These are phyloP conservation scores for Carex pumila DNA, from an alignment of 176 grass and related monocot genomes.

Conservation along the genomic window DNA sequence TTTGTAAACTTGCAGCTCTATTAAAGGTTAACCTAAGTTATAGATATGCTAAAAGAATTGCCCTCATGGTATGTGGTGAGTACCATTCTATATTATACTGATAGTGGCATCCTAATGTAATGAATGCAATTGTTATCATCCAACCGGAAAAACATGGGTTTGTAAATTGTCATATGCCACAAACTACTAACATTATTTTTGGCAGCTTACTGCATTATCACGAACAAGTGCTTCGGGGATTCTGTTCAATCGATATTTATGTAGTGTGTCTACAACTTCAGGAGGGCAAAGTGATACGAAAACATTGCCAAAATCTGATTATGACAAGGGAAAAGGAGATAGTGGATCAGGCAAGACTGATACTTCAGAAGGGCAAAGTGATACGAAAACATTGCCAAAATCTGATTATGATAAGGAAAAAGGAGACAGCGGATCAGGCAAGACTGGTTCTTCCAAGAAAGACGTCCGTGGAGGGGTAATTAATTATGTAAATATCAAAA, in stretches of 20 bases:
- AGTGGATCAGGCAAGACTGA: slow-evolving; percentile 23
- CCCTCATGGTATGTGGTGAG: background rate
- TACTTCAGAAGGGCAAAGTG: slow-evolving; percentile 21
- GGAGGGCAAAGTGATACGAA: background rate
- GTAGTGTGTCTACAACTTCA: slow-evolving; percentile 24
- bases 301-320: slow-evolving; percentile 16
- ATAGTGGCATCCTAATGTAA: background rate
- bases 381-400: slow-evolving; percentile 9
- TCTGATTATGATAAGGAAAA: slow-evolving; percentile 25
- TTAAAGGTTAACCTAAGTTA: background rate
- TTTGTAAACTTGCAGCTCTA: background rate
- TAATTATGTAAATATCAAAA: background rate
- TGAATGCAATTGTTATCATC: background rate
- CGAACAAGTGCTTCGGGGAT: background rate
- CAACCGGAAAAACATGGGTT: background rate
- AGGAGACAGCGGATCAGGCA: slow-evolving; percentile 16
- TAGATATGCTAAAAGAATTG: background rate
- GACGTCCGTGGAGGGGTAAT: slow-evolving; percentile 60
- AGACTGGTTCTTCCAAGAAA: slow-evolving; percentile 33
- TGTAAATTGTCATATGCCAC: background rate
- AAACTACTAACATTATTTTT: background rate
- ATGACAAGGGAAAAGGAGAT: slow-evolving; percentile 20
- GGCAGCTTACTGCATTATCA: slow-evolving; percentile 14
- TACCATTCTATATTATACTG: background rate
- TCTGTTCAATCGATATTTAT: slow-evolving; percentile 18